Conservation (phyloP, 164 flowering plant species). For the Chloranthus sessilifolius region DNA sequence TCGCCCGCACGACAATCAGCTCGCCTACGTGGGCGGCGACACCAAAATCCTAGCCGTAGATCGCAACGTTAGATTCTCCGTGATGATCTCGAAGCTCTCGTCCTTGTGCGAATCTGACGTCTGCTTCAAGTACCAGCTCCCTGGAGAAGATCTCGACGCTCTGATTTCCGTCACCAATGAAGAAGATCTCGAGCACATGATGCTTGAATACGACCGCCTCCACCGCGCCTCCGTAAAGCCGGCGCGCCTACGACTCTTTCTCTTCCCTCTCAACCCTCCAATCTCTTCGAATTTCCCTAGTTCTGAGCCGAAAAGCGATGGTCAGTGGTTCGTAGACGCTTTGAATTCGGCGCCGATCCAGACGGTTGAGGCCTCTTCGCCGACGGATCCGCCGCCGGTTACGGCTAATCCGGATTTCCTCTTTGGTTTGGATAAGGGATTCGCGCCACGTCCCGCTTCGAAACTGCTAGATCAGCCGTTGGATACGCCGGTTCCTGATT, state of each 20-base stretch:
- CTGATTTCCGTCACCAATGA: conserved; percentile 75
- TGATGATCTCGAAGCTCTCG: conserved; percentile 40
- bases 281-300: conserved; percentile 17
- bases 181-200: conserved; percentile 86
- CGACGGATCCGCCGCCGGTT: conserved; percentile 17
- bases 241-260: conserved; percentile 56
- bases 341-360: conserved; percentile 50
- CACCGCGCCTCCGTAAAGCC: conserved; percentile 46
- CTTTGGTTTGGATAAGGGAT: conserved; percentile 65
- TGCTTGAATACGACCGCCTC: conserved; percentile 75
- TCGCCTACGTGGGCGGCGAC: conserved; percentile 75
- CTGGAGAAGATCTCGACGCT: conserved; percentile 83
- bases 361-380: conserved; percentile 23
- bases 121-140: conserved; percentile 74
- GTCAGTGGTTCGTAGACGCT: conserved; percentile 76
- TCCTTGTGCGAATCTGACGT: conserved; percentile 32
- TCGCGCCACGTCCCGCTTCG: conserved; percentile 14
- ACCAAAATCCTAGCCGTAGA: conserved; percentile 79
- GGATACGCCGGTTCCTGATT: conserved; percentile 14
- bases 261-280: conserved; percentile 28
- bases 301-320: conserved; percentile 34
- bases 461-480: conserved; percentile 18
- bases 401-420: conserved; percentile 45
- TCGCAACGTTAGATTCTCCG: conserved; percentile 37
- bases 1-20: conserved; percentile 65